Evolutionary conservation across 2,329 filamentous ascomycete species (phyloP).

Genomic region (Fusarium gaditjirri): DNA sequence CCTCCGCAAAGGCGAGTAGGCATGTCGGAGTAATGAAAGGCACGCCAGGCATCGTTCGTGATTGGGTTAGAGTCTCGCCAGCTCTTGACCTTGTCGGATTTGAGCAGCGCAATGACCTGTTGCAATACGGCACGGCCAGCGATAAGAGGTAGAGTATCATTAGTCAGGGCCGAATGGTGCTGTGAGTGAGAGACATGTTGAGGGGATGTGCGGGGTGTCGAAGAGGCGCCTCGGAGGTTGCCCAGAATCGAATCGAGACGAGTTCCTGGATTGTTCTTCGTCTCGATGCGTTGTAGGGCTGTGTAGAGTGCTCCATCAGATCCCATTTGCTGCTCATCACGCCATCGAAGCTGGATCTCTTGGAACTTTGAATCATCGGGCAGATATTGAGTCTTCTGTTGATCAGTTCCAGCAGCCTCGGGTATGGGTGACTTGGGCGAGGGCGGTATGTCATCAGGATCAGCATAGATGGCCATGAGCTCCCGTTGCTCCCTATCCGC

Average conservation of each 20-base stretch:
- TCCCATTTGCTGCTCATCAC: slow-evolving; percentile 59
- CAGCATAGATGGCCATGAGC: slow-evolving; percentile 70
- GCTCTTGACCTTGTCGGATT: slow-evolving; percentile 55
- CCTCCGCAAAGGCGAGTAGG: slow-evolving; percentile 56
- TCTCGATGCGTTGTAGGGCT: slow-evolving; percentile 57
- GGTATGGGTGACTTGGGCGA: slow-evolving; percentile 64
- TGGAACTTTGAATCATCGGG: slow-evolving; percentile 55
- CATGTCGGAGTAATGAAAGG: slow-evolving; percentile 55
- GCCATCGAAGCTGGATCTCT: slow-evolving; percentile 62
- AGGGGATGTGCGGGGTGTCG: slow-evolving; percentile 24
- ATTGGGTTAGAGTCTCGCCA: slow-evolving; percentile 57
- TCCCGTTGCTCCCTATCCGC: slow-evolving; percentile 67
- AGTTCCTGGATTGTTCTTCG: slow-evolving; percentile 49
- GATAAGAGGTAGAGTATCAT: slow-evolving; percentile 46
- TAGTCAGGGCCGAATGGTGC: slow-evolving; percentile 8
- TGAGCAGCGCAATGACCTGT: slow-evolving; percentile 56
- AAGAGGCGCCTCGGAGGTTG: slow-evolving; percentile 44
- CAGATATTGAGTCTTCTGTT: slow-evolving; percentile 50
- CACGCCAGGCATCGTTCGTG: slow-evolving; percentile 47
- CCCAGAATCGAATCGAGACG: slow-evolving; percentile 56
- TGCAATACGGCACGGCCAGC: slow-evolving; percentile 52
- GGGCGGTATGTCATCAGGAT: slow-evolving; percentile 63
- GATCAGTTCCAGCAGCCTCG: slow-evolving; percentile 44
- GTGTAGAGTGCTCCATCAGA: slow-evolving; percentile 54
- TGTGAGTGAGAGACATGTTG: slow-evolving; percentile 21